A percentile compares a stretch with the other conserved stretches of the same genome.
These are phyloP conservation scores for Porogramme epimiltina DNA, from an alignment of 1,284 basidiomycete genomes.

Conservation along the genomic window DNA sequence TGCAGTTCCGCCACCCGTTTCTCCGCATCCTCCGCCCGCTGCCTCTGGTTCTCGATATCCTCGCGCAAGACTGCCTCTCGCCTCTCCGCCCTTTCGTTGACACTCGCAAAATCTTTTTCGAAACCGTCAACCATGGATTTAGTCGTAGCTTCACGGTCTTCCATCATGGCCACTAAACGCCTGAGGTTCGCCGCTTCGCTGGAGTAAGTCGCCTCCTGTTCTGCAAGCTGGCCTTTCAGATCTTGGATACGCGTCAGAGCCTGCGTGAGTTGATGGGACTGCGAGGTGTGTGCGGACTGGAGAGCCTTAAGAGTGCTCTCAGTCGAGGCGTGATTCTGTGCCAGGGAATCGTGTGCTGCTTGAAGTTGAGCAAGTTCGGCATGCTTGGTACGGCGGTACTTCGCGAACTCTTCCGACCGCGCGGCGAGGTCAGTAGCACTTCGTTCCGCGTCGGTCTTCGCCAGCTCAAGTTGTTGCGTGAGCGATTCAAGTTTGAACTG, in stretches of 20 bases:
- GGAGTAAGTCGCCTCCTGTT: slow-evolving; percentile 78
- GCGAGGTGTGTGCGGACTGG: slow-evolving; percentile 67
- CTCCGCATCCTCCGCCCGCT: slow-evolving; percentile 63
- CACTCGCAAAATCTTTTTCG: slow-evolving; percentile 75
- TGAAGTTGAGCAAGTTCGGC: slow-evolving; percentile 76
- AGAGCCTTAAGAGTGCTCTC: slow-evolving; percentile 69
- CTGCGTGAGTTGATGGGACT: slow-evolving; percentile 70
- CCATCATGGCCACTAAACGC: slow-evolving; percentile 77
- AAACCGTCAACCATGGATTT: slow-evolving; percentile 78
- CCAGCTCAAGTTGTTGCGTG: slow-evolving; percentile 75
- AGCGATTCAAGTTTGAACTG: slow-evolving; percentile 83
- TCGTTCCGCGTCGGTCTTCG: slow-evolving; percentile 73
- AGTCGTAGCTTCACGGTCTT: slow-evolving; percentile 79
- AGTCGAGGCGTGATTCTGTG: slow-evolving; percentile 61
- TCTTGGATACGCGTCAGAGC: slow-evolving; percentile 72
- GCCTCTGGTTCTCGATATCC: slow-evolving; percentile 66
- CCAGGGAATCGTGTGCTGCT: slow-evolving; percentile 67
- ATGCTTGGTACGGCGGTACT: slow-evolving; percentile 73
- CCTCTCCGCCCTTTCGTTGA: slow-evolving; percentile 68
- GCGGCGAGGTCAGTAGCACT: slow-evolving; percentile 57
- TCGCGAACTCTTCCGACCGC: slow-evolving; percentile 75
- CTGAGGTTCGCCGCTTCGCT: slow-evolving; percentile 73
- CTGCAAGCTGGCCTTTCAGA: slow-evolving; percentile 71
- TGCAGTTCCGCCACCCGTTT: slow-evolving; percentile 62
- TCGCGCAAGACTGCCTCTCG: slow-evolving; percentile 65